Conservation (phyloP, 169 alveolate genomes). For the Plasmodium cynomolgi region DNA sequence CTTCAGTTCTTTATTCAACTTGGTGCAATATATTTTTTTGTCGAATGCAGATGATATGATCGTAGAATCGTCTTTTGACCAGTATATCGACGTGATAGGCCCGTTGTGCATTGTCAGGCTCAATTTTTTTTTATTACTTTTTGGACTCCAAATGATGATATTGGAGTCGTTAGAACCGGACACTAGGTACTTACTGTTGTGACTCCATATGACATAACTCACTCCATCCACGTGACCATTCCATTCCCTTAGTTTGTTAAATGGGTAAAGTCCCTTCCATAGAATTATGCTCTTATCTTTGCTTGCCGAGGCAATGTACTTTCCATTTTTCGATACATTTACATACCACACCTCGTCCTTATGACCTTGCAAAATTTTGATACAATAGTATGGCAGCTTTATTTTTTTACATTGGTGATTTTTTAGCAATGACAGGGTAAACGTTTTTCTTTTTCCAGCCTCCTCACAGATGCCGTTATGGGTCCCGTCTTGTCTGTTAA, state of each 20-base stretch:
- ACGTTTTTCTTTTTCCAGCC: constrained; percentile 64
- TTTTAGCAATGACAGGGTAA: constrained; percentile 74
- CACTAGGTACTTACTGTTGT: constrained; percentile 77
- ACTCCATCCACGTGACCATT: constrained; percentile 81
- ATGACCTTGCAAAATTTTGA: constrained; percentile 80
- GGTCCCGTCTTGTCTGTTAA: background rate
- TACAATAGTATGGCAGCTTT: constrained; percentile 76
- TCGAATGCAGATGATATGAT: constrained; percentile 80
- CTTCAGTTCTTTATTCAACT: constrained; percentile 64
- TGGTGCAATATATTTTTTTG: constrained; percentile 76
- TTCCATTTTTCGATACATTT: constrained; percentile 78
- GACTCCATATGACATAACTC: constrained; percentile 82
- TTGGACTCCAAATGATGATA: constrained; percentile 83
- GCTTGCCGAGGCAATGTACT: constrained; percentile 82
- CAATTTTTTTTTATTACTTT: constrained; percentile 53
- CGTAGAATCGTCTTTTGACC: constrained; percentile 78
- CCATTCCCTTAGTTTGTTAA: constrained; percentile 78
- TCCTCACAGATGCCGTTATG: constrained; percentile 65
- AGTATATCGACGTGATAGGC: constrained; percentile 73
- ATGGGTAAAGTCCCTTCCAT: constrained; percentile 79
- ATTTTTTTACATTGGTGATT: constrained; percentile 78
- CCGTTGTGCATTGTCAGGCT: constrained; percentile 78
- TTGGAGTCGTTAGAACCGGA: constrained; percentile 80
- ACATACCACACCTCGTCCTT: constrained; percentile 86
- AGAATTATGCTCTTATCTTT: constrained; percentile 81